phyloP scores from a whole-genome alignment of 129 eudicot species.

The Escallonia rubra region DNA sequence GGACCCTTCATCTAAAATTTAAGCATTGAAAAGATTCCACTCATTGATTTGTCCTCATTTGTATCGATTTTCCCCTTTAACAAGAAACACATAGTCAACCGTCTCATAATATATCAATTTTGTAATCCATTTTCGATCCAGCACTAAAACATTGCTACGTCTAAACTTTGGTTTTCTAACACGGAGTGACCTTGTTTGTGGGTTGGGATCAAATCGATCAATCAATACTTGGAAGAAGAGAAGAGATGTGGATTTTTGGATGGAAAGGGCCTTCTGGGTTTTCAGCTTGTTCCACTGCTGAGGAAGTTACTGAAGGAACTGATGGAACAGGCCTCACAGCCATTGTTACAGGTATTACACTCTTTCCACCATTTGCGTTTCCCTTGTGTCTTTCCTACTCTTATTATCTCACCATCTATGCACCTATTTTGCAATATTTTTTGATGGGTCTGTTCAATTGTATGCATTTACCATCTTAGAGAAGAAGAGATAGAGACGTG shows the following conservation, averaged over 20 bases:
- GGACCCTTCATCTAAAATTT: too few relatives aligned
- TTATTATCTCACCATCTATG: neutral
- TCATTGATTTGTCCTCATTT: too few relatives aligned
- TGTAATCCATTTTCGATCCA: too few relatives aligned
- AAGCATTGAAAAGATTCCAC: too few relatives aligned
- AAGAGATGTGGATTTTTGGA: slow-evolving; percentile 46
- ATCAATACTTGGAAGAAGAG: neutral
- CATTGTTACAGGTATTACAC: slow-evolving; percentile 41
- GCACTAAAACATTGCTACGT: too few relatives aligned
- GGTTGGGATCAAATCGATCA: neutral
- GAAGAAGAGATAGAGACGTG: too few relatives aligned
- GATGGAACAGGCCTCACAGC: slow-evolving; percentile 56
- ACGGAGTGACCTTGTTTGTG: neutral
- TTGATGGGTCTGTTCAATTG: neutral
- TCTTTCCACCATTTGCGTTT: neutral
- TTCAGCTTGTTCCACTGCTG: slow-evolving; percentile 51
- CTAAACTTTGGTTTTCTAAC: neutral
- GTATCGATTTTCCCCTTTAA: too few relatives aligned
- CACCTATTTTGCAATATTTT: neutral
- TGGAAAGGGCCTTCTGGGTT: slow-evolving; percentile 49
- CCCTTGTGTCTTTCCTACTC: neutral
- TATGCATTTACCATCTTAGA: neutral
- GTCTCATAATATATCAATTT: too few relatives aligned
- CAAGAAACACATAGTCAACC: too few relatives aligned
- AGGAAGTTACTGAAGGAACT: slow-evolving; percentile 49